A percentile compares a stretch with the other conserved stretches of the same genome.
phyloP scores from a whole-genome alignment of 2,329 filamentous ascomycete species.

The Anthostomella pinea region DNA sequence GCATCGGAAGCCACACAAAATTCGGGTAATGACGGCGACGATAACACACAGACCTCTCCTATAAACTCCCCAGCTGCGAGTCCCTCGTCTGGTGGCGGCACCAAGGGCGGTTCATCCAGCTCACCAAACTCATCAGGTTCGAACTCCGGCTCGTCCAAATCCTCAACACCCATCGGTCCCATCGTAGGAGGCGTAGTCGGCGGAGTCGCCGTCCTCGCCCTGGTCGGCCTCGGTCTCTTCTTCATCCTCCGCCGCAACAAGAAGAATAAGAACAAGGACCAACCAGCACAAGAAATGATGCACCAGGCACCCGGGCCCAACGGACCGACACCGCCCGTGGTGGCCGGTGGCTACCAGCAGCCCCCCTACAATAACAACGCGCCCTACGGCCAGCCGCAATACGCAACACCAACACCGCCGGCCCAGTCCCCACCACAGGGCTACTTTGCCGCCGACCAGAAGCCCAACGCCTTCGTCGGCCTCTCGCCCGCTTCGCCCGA shows the following conservation, averaged over 20 bases:
- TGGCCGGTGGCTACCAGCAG: constrained; percentile 17
- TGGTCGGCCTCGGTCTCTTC: constrained; percentile 40
- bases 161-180: constrained; percentile 35
- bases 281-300: constrained; percentile 11
- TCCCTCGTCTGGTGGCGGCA: not conserved
- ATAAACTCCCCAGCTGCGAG: constrained; percentile 9
- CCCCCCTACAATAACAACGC: constrained; percentile 15
- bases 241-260: constrained; percentile 40
- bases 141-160: constrained; percentile 7
- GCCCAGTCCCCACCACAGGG: constrained; percentile 14
- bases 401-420: constrained; percentile 9
- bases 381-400: constrained; percentile 21
- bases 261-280: constrained; percentile 23
- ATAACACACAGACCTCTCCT: no score
- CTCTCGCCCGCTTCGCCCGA: constrained; percentile 20
- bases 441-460: constrained; percentile 24
- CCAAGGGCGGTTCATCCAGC: constrained; percentile 1
- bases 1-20: no score
- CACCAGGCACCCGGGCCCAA: constrained; percentile 9
- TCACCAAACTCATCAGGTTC: constrained; percentile 2
- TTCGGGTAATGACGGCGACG: no score
- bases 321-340: constrained; percentile 4
- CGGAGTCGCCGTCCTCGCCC: constrained; percentile 40
- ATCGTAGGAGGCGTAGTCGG: constrained; percentile 48
- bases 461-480: constrained; percentile 24